These are phyloP conservation scores for Penicillium lagena DNA, from an alignment of 495 filamentous ascomycete genomes.

Conservation along the genomic window DNA sequence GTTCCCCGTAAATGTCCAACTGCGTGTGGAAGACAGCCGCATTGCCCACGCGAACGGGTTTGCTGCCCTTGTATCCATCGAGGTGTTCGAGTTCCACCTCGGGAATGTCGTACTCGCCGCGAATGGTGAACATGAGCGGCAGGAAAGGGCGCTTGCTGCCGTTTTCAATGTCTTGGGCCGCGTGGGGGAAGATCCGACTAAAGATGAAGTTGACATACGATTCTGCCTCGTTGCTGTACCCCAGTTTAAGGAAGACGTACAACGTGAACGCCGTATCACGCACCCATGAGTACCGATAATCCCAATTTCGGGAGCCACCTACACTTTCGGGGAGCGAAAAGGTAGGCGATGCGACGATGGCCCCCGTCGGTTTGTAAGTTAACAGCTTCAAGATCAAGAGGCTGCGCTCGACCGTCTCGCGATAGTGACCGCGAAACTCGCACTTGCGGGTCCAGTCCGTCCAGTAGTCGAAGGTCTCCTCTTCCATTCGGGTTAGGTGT, in stretches of 20 bases:
- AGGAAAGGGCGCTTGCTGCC: slow-evolving; percentile 40
- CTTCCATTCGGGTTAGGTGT: slow-evolving; percentile 52
- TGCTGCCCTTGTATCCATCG: slow-evolving; percentile 60
- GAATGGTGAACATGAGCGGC: slow-evolving; percentile 73
- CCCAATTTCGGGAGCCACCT: slow-evolving; percentile 68
- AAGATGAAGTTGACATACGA: slow-evolving; percentile 70
- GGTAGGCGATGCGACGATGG: slow-evolving; percentile 49
- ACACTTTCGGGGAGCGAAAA: slow-evolving; percentile 70
- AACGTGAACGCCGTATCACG: slow-evolving; percentile 69
- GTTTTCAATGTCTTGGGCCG: slow-evolving; percentile 31
- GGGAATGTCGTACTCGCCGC: slow-evolving; percentile 64
- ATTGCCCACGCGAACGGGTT: slow-evolving; percentile 68
- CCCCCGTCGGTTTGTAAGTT: slow-evolving; percentile 58
- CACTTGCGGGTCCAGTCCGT: slow-evolving; percentile 63
- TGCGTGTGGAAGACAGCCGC: slow-evolving; percentile 68
- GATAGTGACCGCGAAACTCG: slow-evolving; percentile 63
- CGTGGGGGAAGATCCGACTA: slow-evolving; percentile 48
- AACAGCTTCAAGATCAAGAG: slow-evolving; percentile 67
- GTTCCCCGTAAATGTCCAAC: slow-evolving; percentile 70
- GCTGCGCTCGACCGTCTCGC: slow-evolving; percentile 60
- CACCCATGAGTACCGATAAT: slow-evolving; percentile 72
- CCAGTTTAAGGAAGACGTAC: slow-evolving; percentile 67
- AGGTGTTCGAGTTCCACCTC: slow-evolving; percentile 60
- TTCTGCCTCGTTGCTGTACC: slow-evolving; percentile 67
- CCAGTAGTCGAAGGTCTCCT: slow-evolving; percentile 62